These are phyloP conservation scores for Colletotrichum theobromicola DNA, from an alignment of 2,329 filamentous ascomycete genomes.

Conservation along the genomic window DNA sequence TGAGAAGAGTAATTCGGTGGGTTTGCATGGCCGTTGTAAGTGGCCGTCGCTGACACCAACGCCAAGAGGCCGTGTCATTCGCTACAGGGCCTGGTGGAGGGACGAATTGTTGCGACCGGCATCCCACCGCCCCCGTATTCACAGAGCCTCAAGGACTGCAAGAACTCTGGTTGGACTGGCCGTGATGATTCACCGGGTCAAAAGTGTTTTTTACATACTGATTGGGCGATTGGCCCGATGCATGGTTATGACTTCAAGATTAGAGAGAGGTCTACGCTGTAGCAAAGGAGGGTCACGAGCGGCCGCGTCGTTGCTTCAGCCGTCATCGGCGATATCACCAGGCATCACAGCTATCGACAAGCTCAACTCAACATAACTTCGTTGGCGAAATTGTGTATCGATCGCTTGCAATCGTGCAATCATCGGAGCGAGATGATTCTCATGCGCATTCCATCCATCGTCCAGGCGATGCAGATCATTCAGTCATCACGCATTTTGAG, in stretches of 20 bases:
- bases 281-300: not conserved
- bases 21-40: fast-evolving
- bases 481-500: not conserved
- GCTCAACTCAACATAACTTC: not conserved
- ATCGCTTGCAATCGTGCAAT: not conserved
- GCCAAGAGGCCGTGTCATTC: not conserved
- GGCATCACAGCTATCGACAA: not conserved
- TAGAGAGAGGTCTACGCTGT: fast-evolving
- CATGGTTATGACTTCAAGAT: not conserved
- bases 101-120: not conserved
- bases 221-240: fast-evolving
- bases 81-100: not conserved
- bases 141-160: not conserved
- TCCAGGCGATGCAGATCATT: not conserved
- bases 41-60: not conserved
- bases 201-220: not conserved
- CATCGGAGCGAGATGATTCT: not conserved
- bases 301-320: not conserved
- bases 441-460: not conserved
- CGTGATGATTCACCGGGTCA: not conserved
- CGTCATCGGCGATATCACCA: not conserved
- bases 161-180: not conserved
- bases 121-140: not conserved
- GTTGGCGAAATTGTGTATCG: not conserved
- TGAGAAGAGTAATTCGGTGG: not conserved